Evolutionary conservation across 1,284 basidiomycete genomes (phyloP), one percentile per base, ranked within the genome.

Genomic region (Pseudozyma hubeiensis): DNA sequence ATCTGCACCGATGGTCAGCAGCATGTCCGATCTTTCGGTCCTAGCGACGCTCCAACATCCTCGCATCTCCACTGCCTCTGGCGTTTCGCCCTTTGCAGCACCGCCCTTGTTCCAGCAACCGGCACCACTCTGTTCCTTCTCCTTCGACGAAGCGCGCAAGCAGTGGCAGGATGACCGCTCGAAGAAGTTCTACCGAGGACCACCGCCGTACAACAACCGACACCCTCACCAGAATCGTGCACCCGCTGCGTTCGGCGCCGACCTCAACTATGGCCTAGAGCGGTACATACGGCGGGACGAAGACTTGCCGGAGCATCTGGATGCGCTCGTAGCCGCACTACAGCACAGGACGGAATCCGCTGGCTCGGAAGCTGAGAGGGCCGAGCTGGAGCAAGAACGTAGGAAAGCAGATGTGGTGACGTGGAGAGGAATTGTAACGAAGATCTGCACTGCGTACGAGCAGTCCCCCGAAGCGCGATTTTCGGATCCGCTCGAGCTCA

Each of bases 361-460:
- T 11, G 24, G 14, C 0, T 51, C 64, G 11, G 50, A 43, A 7
- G 19, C 33, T 2, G 62, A 64, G 31, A 30, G 60, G 16, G 17
- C 33, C 9, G 62, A 69, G 0, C 6, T 58, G 14, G 80, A 80
- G 11, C n/a, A 44, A 9, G 75, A 78, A 31, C 35, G 78, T 11
- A 59, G 66, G 9, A 79, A 84, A 29, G 85, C 85, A 13, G 65
- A 87, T 46, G 88, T 93, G 30, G 87, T 95, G 41, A 89, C 90
- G 5, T 96, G 93, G 93, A 87, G 93, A 79, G 96, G 95, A 5
- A 89, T 97, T 60, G 90, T 97, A 86, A 97, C 95, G 63, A 95
- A 91, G 91, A 50, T 78, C 63, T 75, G 80, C 54, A 82, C 72
- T 3, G 75, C 77, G 4, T 62, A 65, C 45, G 44, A 73, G 41